A percentile compares a stretch with the other conserved stretches of the same genome.
Evolutionary conservation across 2,329 filamentous ascomycete genomes (phyloP).

Genomic region (Dactylellina haptotyla): DNA sequence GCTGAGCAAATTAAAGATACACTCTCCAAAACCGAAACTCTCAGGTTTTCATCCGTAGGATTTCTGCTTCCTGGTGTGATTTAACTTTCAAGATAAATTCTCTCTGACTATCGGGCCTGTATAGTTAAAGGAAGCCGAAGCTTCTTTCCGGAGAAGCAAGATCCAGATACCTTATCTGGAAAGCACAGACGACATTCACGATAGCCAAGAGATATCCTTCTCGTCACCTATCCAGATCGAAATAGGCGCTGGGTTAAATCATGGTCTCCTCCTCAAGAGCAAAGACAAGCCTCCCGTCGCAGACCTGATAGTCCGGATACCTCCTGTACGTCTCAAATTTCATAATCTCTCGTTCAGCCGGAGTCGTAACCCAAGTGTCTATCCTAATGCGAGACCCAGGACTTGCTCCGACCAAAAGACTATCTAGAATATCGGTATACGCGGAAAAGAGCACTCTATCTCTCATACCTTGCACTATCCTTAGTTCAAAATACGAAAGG

Average conservation of each 20-base stretch:
- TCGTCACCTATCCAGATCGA: constrained; percentile 7
- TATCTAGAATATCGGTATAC: constrained; percentile 34
- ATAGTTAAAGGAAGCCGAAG: constrained; percentile 15
- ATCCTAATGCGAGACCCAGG: constrained; percentile 20
- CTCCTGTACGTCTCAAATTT: constrained; percentile 12
- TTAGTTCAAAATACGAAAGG: neutral
- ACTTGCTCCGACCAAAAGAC: constrained; percentile 17
- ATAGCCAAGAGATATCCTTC: neutral
- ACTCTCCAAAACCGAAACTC: neutral
- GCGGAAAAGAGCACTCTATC: constrained; percentile 26
- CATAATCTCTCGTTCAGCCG: neutral
- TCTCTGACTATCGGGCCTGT: neutral
- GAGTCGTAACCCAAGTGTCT: too few relatives aligned
- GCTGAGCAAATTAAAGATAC: constrained; percentile 18
- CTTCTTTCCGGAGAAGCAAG: neutral
- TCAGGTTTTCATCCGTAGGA: constrained; percentile 27
- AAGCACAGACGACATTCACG: neutral
- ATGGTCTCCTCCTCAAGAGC: constrained; percentile 1
- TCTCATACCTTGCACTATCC: constrained; percentile 20
- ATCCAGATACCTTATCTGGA: constrained; percentile 3
- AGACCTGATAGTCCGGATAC: constrained; percentile 29
- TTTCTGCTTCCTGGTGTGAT: too few relatives aligned
- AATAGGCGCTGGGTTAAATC: constrained; percentile 7
- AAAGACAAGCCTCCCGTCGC: neutral
- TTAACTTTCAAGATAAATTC: neutral